phyloP scores from a whole-genome alignment of 1,284 basidiomycete genomes.

The Hypsizygus ulmarius region DNA sequence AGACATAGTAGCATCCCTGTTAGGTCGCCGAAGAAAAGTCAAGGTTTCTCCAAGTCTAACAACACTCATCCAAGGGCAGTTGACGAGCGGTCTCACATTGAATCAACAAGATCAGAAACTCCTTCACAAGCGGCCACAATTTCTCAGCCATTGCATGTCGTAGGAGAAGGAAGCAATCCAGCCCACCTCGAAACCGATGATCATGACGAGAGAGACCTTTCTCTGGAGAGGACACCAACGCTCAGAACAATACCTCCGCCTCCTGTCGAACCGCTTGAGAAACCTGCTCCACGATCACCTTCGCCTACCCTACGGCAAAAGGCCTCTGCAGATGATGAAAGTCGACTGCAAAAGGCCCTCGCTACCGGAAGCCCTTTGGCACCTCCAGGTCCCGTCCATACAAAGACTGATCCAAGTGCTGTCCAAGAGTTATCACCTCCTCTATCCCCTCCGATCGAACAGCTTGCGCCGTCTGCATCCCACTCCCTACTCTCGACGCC shows the following conservation, averaged over 20 bases:
- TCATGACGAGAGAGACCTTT: constrained; percentile 8
- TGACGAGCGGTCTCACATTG: not conserved
- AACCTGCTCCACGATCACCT: constrained; percentile 20
- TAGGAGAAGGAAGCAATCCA: too few relatives aligned
- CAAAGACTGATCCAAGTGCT: not conserved
- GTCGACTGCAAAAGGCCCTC: constrained; percentile 18
- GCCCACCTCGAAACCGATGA: too few relatives aligned
- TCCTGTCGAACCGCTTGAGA: constrained; percentile 16
- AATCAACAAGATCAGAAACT: not conserved
- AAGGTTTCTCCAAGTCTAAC: not conserved
- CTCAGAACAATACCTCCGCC: constrained; percentile 30
- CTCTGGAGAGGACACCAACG: constrained; percentile 38
- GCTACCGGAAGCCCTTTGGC: constrained; percentile 7
- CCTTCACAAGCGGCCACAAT: too few relatives aligned
- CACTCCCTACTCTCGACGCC: constrained; percentile 45
- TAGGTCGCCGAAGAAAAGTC: constrained; percentile 31
- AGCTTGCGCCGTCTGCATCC: constrained; percentile 21
- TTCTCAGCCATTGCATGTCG: too few relatives aligned
- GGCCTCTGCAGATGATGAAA: constrained; percentile 12
- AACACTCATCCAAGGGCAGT: not conserved
- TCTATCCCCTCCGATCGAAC: constrained; percentile 25
- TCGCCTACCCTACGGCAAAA: constrained; percentile 5
- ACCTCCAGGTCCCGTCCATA: not conserved
- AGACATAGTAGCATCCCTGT: constrained; percentile 45
- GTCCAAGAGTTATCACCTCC: constrained; percentile 26